phyloP scores from a whole-genome alignment of 139 green algal genomes.

The Closterium sp. region DNA sequence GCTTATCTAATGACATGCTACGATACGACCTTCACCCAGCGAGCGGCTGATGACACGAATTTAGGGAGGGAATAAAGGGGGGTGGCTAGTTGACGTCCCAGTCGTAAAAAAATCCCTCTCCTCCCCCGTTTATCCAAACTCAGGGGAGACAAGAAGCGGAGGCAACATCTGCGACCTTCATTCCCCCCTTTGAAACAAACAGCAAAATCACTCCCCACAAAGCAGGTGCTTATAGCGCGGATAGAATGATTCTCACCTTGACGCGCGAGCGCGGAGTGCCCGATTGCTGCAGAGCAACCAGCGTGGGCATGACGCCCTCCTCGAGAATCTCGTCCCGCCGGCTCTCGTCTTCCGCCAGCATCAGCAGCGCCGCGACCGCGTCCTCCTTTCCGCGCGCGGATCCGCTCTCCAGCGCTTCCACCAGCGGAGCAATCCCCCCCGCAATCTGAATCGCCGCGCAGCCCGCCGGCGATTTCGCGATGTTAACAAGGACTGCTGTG shows the following conservation, averaged over 20 bases:
- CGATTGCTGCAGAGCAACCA: slow-evolving; percentile 26
- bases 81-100: too few relatives aligned
- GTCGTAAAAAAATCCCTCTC: too few relatives aligned
- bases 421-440: slow-evolving; percentile 22
- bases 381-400: slow-evolving; percentile 30
- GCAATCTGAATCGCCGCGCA: slow-evolving; percentile 14
- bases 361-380: slow-evolving; percentile 33
- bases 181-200: too few relatives aligned
- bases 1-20: too few relatives aligned
- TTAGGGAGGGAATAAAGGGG: too few relatives aligned
- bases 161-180: too few relatives aligned
- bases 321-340: slow-evolving; percentile 20
- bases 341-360: slow-evolving; percentile 27
- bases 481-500: slow-evolving; percentile 41
- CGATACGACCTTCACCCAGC: too few relatives aligned
- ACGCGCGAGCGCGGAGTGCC: slow-evolving; percentile 21
- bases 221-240: neutral
- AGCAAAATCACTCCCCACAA: neutral
- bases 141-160: too few relatives aligned
- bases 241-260: slow-evolving; percentile 27
- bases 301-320: slow-evolving; percentile 27
- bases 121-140: too few relatives aligned
- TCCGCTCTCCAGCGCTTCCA: slow-evolving; percentile 33
- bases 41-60: too few relatives aligned
- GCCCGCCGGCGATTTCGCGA: slow-evolving; percentile 32